Evolutionary conservation across 495 filamentous ascomycete species (phyloP), one percentile per base, ranked within the genome.

Genomic region (Xylaria venustula): DNA sequence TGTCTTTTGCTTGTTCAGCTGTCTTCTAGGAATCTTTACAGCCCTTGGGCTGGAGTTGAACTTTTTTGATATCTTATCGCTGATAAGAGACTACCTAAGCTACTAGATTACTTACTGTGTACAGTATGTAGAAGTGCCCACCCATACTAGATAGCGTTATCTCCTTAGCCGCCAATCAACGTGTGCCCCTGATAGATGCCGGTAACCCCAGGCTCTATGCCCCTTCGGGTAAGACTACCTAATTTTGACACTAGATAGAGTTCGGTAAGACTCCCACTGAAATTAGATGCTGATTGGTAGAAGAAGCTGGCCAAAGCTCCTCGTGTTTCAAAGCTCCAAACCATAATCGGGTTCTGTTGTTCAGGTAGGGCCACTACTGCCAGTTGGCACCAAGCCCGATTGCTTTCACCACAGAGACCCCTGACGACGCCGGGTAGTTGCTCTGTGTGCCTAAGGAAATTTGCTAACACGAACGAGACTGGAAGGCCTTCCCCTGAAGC

Each of bases 401-500:
- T n/a, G n/a, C n/a, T n/a, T n/a, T n/a, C n/a, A n/a, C n/a, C n/a
- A n/a, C n/a, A n/a, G n/a, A n/a, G n/a, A n/a, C n/a, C n/a, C n/a
- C n/a, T n/a, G n/a, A n/a, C n/a, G n/a, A n/a, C n/a, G n/a, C n/a
- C n/a, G n/a, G 30, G 49, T 65, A 59, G 30, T 36, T 45, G 40
- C 40, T 23, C 19, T 23, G 44, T 49, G 52, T 48, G 66, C 30
- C 30, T 5, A 34, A 11, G 71, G 73, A 77, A 75, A 75, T 76
- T 77, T 77, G 70, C 69, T 64, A 46, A 23, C 54, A 53, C 58
- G 58, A 52, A 34, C 23, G n/a, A n/a, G n/a, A 64, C 63, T 37
- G 61, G 54, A 64, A 71, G 69, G 67, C 68, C 68, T 61, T 54
- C 66, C 75, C 73, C 72, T 73, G 71, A 75, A 64, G 67, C 72